These are phyloP conservation scores for Salisapilia sapeloensis DNA, from an alignment of 352 stramenopile genomes.

Conservation along the genomic window DNA sequence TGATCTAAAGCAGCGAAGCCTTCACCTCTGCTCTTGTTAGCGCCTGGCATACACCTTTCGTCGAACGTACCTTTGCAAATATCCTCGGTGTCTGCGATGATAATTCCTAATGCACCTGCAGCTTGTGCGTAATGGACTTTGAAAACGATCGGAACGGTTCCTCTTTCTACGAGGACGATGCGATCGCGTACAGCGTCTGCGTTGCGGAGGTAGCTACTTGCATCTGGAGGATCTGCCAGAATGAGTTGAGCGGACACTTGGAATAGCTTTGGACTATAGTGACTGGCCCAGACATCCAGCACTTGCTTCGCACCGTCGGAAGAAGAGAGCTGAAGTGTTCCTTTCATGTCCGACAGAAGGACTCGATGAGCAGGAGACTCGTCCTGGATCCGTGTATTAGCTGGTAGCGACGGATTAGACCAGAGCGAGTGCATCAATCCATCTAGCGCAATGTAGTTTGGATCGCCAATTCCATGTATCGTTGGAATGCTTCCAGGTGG, in stretches of 20 bases:
- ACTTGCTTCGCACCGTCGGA: slow-evolving; percentile 5
- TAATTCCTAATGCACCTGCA: slow-evolving; percentile 42
- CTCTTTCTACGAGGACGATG: slow-evolving; percentile 31
- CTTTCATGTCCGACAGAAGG: slow-evolving; percentile 37
- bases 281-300: slow-evolving; percentile 40
- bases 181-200: slow-evolving; percentile 25
- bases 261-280: slow-evolving; percentile 49
- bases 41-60: slow-evolving; percentile 45
- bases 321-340: slow-evolving; percentile 12
- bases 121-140: slow-evolving; percentile 44
- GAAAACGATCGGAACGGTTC: slow-evolving; percentile 38
- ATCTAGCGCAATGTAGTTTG: slow-evolving; percentile 20
- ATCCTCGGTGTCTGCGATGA: slow-evolving; percentile 32
- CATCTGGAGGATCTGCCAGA: slow-evolving; percentile 38
- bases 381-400: too few relatives aligned
- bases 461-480: slow-evolving; percentile 27
- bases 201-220: slow-evolving; percentile 30
- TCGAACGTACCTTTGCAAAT: slow-evolving; percentile 34
- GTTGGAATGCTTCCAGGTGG: slow-evolving; percentile 10
- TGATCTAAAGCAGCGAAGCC: slow-evolving; percentile 38
- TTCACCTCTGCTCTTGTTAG: slow-evolving; percentile 19
- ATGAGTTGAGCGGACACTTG: slow-evolving; percentile 51
- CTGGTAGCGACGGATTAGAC: too few relatives aligned
- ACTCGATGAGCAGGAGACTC: slow-evolving; percentile 2
- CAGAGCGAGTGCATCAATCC: too few relatives aligned